Conservation (phyloP, 2,329 filamentous ascomycete species). For the Trichoderma koningiopsis region DNA sequence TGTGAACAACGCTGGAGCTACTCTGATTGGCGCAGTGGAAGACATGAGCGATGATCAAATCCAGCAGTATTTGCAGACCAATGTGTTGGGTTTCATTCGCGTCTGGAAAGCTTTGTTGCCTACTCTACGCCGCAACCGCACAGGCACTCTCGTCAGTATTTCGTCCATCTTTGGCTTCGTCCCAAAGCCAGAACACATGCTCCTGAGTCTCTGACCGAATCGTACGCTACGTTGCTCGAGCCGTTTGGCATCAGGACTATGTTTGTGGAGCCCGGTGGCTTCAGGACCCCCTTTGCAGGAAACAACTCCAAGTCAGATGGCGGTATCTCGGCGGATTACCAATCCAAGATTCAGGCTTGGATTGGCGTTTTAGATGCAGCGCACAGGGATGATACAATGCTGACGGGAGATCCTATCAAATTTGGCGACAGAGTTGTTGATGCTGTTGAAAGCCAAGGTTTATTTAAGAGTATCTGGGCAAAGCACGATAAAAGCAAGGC, state of each 20-base stretch:
- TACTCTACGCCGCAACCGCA: constrained; percentile 30
- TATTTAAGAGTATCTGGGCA: constrained; percentile 1
- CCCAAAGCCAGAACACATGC: constrained; percentile 42
- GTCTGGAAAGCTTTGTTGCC: constrained; percentile 19
- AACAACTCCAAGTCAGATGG: constrained; percentile 14
- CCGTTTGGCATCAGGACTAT: constrained; percentile 48
- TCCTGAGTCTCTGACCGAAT: constrained; percentile 46
- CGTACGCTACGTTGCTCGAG: constrained; percentile 46
- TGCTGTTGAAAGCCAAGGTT: constrained; percentile 6
- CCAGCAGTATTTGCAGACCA: constrained; percentile 10
- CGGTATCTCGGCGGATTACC: constrained; percentile 13
- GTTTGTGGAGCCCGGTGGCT: constrained; percentile 53
- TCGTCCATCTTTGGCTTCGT: constrained; percentile 48
- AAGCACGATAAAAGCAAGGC: constrained; percentile 6
- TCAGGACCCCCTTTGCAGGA: constrained; percentile 42
- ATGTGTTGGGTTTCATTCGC: constrained; percentile 10
- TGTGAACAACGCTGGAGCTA: constrained; percentile 12
- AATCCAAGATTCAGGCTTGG: constrained; percentile 9
- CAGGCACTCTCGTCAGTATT: constrained; percentile 50
- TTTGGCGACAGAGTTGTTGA: constrained; percentile 14
- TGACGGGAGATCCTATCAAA: constrained; percentile 6
- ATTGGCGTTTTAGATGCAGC: background rate
- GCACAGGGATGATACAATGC: background rate
- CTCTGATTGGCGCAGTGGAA: constrained; percentile 8
- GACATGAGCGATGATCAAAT: constrained; percentile 16